Evolutionary conservation across 1,284 basidiomycete genomes (phyloP).

Genomic region (Trichosporon sp.): DNA sequence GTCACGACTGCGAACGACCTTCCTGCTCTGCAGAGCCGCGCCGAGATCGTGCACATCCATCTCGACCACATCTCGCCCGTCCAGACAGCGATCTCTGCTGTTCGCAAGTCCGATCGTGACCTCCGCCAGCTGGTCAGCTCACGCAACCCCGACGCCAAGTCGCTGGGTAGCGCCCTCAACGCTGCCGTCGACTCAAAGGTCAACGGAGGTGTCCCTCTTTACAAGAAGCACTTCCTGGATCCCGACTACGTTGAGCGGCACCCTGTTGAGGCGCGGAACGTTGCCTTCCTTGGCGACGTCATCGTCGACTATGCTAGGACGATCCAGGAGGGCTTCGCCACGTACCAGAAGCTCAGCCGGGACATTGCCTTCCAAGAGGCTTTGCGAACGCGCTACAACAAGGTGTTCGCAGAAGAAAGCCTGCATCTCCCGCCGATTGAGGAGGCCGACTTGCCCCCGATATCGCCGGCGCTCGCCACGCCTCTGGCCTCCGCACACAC

Average conservation of each 20-base stretch:
- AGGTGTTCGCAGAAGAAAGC: constrained; percentile 86
- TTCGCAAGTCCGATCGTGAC: constrained; percentile 53
- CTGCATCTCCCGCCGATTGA: constrained; percentile 25
- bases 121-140: constrained; percentile 22
- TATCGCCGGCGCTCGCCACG: constrained; percentile 9
- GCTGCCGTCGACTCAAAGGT: constrained; percentile 76
- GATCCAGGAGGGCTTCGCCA: constrained; percentile 73
- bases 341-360: constrained; percentile 71
- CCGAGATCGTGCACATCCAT: constrained; percentile 74
- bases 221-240: constrained; percentile 62
- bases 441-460: constrained; percentile 10
- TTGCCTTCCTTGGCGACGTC: constrained; percentile 65
- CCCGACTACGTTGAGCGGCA: constrained; percentile 64
- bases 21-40: constrained; percentile 84
- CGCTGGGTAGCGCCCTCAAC: constrained; percentile 82
- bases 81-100: constrained; percentile 74
- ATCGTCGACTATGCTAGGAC: constrained; percentile 81
- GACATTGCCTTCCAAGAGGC: constrained; percentile 90
- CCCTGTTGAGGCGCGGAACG: constrained; percentile 64
- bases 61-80: constrained; percentile 80
- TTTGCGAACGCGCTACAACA: constrained; percentile 74
- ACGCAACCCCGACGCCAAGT: constrained; percentile 60
- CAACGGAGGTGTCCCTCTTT: constrained; percentile 70
- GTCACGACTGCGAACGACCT: constrained; percentile 80
- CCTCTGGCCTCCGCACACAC: constrained; percentile 7